Conservation (phyloP, 2,329 filamentous ascomycete genomes). For the Mariannaea elegans region DNA sequence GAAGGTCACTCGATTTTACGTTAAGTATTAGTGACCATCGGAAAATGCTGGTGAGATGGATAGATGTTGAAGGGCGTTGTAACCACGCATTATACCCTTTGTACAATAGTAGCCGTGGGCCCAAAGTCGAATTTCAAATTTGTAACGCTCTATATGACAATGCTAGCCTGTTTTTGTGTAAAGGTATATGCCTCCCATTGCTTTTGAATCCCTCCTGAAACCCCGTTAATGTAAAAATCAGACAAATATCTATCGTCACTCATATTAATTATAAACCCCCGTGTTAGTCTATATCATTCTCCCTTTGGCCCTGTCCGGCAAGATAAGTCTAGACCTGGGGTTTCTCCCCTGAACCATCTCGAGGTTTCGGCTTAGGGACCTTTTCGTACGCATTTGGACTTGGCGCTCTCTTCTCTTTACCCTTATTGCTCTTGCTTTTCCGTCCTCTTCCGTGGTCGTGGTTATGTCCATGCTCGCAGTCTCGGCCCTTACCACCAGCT, state of each 20-base stretch:
- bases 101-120: too few species aligned
- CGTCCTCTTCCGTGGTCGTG: constrained; percentile 32
- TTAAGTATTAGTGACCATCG: too few species aligned
- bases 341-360: constrained; percentile 35
- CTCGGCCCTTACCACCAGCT: constrained; percentile 50
- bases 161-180: not conserved
- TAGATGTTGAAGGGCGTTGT: too few species aligned
- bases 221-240: not conserved
- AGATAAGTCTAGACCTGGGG: constrained; percentile 30
- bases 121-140: too few species aligned
- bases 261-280: constrained; percentile 17
- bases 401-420: constrained; percentile 57
- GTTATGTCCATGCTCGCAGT: constrained; percentile 49
- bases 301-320: not conserved
- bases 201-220: too few species aligned
- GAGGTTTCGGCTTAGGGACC: constrained; percentile 62
- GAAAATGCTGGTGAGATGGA: not conserved
- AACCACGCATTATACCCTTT: too few species aligned
- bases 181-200: not conserved
- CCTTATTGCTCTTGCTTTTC: constrained; percentile 46
- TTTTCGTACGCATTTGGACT: constrained; percentile 88
- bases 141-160: too few species aligned
- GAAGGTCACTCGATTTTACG: too few species aligned
- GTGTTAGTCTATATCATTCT: not conserved
- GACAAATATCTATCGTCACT: constrained; percentile 11